Base-by-base conservation (phyloP, 202 grass and related monocot species). In the Brachypodium distachyon region DNA sequence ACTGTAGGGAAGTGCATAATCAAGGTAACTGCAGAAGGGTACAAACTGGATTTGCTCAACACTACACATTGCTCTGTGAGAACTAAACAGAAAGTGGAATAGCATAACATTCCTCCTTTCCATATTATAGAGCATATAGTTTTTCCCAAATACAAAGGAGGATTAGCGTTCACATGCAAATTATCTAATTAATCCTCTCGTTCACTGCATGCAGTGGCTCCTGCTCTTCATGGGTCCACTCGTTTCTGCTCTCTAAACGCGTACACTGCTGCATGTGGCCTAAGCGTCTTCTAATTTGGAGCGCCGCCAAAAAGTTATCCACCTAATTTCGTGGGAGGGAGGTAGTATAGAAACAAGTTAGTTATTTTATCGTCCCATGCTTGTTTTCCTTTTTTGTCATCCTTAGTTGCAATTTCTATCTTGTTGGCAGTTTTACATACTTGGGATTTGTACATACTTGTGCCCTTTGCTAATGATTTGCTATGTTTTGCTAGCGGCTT, bases 401-500 rank as follows among this genome's bases (percentile, higher is more conserved):
- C 25, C 4, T 17, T 12, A 79, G 27, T 56, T 11, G 28, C 51
- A 46, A 73, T 49, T 83, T 16, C 13, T 3, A 23, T 54, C 59
- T 60, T 66, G 11, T 34, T 21, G 19, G 4, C 19, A 29, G 11
- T 31, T 32, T 5, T 19, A 60, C 42, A 11, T 61, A 17, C 54
- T 81, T 63, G 32, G 19, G 49, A 21, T 12, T 9, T 21, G 9
- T 14, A 60, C 42, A 7, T 61, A 22, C 62, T 76, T 70, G 34
- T 16, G 51, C 51, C 21, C 62, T 76, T 70, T 27, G 21, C 31
- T 81, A 26, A 55, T 84, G 36, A 74, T 18, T 44, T 55, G 11
- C 12, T 93, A 29, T 73, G 9, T 59, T 76, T 83, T 23, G 77
- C 28, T 79, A 98, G 96, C 78, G 73, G 82, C 96, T 58, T 95